Evolutionary conservation across 352 stramenopile genomes (phyloP).

Genomic region (Blastocystis hominis): DNA sequence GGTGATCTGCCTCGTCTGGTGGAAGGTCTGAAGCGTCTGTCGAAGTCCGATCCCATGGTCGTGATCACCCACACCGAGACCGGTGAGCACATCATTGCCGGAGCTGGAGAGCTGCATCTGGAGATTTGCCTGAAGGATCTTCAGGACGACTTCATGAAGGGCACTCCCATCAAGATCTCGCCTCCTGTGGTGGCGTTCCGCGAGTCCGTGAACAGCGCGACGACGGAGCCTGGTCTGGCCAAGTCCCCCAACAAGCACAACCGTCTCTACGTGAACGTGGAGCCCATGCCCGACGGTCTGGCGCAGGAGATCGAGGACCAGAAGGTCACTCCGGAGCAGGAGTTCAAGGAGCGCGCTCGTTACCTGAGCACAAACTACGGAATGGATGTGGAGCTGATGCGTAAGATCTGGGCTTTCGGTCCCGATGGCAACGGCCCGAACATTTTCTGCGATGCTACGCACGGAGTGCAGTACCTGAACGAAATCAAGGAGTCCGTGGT

Average conservation of each 20-base stretch:
- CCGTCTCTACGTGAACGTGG: conserved; percentile 89
- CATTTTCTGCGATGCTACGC: conserved; percentile 93
- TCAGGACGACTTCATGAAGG: conserved; percentile 98
- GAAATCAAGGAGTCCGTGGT: conserved; percentile 99
- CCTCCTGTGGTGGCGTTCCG: conserved; percentile 97
- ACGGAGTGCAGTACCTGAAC: conserved; percentile 97
- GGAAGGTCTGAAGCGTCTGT: conserved; percentile 97
- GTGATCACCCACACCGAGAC: conserved; percentile 95
- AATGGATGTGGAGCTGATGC: conserved; percentile 78
- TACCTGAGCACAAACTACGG: conserved; percentile 91
- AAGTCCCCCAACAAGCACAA: conserved; percentile 99
- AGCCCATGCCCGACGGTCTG: conserved; percentile 81
- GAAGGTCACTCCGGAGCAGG: conserved; percentile 79
- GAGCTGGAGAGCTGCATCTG: conserved; percentile 94
- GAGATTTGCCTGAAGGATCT: conserved; percentile 99
- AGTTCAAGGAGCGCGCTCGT: conserved; percentile 87
- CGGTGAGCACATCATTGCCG: conserved; percentile 98
- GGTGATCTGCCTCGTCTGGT: conserved; percentile 97
- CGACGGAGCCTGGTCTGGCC: conserved; percentile 85
- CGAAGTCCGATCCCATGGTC: conserved; percentile 99
- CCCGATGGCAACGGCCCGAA: conserved; percentile 95
- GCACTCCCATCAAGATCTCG: conserved; percentile 85
- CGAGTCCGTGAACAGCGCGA: conserved; percentile 91
- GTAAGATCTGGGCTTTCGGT: conserved; percentile 99
- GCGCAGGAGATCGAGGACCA: conserved; percentile 90